Base-by-base conservation (phyloP, 805 yeast genomes). In the Myxozyma lipomycoides region DNA sequence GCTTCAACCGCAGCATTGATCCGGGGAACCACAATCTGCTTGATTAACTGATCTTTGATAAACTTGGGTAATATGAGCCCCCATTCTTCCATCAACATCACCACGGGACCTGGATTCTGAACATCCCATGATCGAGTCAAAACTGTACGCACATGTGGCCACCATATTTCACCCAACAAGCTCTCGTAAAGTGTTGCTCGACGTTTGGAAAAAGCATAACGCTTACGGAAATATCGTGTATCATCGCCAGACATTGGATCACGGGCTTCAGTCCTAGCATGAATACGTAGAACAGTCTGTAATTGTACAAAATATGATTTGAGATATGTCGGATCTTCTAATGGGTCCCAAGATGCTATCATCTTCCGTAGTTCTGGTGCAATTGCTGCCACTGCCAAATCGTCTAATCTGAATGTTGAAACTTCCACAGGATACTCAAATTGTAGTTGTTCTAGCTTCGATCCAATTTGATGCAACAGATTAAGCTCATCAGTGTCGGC, bases 11-110 rank as follows among this genome's bases (percentile, higher is more conserved):
- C 69, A 1, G 52, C 21, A 0, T 59, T 36, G 3, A 81, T 61
- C 30, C 67, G 70, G 0, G 79, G 78, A 0, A 66, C 45, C 1
- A 81, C 60, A 3, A 64, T 62, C 2, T 59, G 61, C 4, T 60
- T 48, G 2, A 68, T 42, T 12, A 78, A 45, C 39, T 62, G 61
- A 2, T 65, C 59, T 12, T 68, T 58, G 1, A 67, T 58, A 3
- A 53, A 46, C 0, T 43, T 42, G 2, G 75, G 71, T 2, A 77
- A 46, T 1, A 75, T 51, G 1, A 60, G 63, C 22, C 62, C 65
- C 81, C 78, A 75, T 19, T 70, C 72, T 18, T 75, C 64, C 0
- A 77, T 45, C 2, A 74, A 48, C 0, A 69, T 61, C 4, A 76
- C 62, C 1, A 71, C 73, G 10, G 72, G 46, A 41, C 70, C 68